Conservation (phyloP, 768 basidiomycete species). For the Solioccasus polychromus region DNA sequence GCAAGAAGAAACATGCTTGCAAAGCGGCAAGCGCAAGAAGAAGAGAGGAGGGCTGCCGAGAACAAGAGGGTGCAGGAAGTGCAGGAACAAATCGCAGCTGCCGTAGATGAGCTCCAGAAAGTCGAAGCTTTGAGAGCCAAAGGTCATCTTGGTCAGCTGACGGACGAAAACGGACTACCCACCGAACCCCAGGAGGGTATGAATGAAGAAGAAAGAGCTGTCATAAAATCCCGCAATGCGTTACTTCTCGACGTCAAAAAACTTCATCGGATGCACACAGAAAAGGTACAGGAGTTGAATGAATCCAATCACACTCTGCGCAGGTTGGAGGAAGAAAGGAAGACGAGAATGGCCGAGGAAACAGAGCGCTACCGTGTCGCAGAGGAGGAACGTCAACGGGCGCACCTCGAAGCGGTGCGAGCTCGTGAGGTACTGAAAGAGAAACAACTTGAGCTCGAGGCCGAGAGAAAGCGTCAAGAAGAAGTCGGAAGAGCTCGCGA, state of each 20-base stretch:
- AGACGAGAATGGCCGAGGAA: slow-evolving; percentile 15
- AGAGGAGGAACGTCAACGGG: slow-evolving; percentile 17
- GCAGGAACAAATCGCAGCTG: slow-evolving; percentile 17
- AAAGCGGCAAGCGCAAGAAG: slow-evolving; percentile 26
- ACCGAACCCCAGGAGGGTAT: slow-evolving; percentile 21
- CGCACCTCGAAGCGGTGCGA: slow-evolving; percentile 10
- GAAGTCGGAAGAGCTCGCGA: neutral
- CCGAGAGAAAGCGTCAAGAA: slow-evolving; percentile 10
- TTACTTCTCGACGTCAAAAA: slow-evolving; percentile 14
- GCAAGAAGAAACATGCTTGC: slow-evolving; percentile 13
- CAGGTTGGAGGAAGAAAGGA: slow-evolving; percentile 25
- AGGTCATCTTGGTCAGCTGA: neutral
- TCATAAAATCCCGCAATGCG: slow-evolving; percentile 6
- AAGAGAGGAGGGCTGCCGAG: slow-evolving; percentile 19
- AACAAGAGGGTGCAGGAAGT: slow-evolving; percentile 13
- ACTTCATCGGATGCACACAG: slow-evolving; percentile 16
- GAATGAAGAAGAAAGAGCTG: slow-evolving; percentile 15
- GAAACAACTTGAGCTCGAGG: slow-evolving; percentile 2
- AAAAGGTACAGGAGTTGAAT: slow-evolving; percentile 17
- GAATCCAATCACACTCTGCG: slow-evolving; percentile 16
- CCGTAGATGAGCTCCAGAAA: slow-evolving; percentile 19
- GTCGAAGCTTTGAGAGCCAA: slow-evolving; percentile 6
- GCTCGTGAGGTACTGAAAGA: slow-evolving; percentile 4
- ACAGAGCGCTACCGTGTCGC: slow-evolving; percentile 11
- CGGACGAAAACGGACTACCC: slow-evolving; percentile 10